phyloP scores from a whole-genome alignment of 2,329 filamentous ascomycete species.

The Mollisia scopiformis region DNA sequence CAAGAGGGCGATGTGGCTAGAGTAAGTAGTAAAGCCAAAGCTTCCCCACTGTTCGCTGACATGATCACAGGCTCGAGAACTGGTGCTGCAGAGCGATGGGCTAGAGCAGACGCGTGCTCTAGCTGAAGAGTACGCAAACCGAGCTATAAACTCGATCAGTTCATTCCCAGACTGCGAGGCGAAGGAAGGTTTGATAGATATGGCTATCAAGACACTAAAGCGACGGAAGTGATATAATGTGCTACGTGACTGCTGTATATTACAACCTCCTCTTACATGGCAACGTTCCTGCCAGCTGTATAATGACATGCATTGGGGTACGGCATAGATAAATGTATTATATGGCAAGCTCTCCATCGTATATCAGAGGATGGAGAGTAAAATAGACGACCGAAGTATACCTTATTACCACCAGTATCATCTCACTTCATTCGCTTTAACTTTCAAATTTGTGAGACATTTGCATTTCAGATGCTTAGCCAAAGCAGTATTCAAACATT shows the following conservation, averaged over 20 bases:
- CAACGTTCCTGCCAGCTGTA: slow-evolving; percentile 23
- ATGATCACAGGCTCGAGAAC: slow-evolving; percentile 71
- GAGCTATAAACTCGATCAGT: slow-evolving; percentile 82
- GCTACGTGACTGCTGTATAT: slow-evolving; percentile 30
- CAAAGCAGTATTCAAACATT: too few species aligned
- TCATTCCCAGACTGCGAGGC: slow-evolving; percentile 92
- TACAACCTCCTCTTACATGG: slow-evolving; percentile 22
- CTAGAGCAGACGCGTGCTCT: slow-evolving; percentile 90
- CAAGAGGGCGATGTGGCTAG: slow-evolving; percentile 80
- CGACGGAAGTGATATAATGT: slow-evolving; percentile 83
- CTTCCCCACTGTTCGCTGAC: slow-evolving; percentile 16
- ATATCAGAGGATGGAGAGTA: not conserved
- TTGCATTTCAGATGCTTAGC: too few species aligned
- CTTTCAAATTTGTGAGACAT: too few species aligned
- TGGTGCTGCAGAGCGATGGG: slow-evolving; percentile 83
- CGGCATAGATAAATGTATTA: slow-evolving; percentile 19
- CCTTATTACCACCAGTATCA: too few species aligned
- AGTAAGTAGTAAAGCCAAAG: slow-evolving; percentile 56
- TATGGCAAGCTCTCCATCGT: slow-evolving; percentile 1
- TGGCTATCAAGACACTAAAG: slow-evolving; percentile 91
- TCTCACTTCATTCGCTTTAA: too few species aligned
- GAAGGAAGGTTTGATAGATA: slow-evolving; percentile 87
- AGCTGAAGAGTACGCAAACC: slow-evolving; percentile 87
- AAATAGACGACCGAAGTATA: slow-evolving; percentile 20
- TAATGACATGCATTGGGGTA: slow-evolving; percentile 7